Conservation (phyloP, 1,284 basidiomycete species). For the Bothia castanella region DNA sequence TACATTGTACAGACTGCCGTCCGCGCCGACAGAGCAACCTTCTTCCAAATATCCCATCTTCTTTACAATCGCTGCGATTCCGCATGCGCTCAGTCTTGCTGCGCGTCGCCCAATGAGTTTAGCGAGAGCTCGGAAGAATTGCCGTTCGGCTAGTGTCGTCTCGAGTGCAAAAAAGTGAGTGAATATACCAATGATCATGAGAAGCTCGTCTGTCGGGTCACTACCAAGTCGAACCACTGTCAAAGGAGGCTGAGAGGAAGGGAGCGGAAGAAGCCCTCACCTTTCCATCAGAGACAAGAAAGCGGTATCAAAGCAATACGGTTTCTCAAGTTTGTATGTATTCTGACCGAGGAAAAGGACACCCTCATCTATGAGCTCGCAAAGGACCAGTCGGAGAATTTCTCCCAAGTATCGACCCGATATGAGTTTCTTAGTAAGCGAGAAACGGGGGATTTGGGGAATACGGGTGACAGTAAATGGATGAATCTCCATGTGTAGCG, state of each 20-base stretch:
- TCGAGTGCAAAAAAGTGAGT: constrained; percentile 93
- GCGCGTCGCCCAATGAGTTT: constrained; percentile 87
- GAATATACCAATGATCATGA: constrained; percentile 96
- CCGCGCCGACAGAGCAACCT: constrained; percentile 86
- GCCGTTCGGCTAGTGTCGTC: constrained; percentile 89
- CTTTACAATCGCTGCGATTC: constrained; percentile 90
- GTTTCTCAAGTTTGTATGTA: constrained; percentile 94
- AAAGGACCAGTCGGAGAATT: constrained; percentile 89
- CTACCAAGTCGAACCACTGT: constrained; percentile 37
- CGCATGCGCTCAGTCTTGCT: constrained; percentile 85
- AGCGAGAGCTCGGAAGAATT: constrained; percentile 92
- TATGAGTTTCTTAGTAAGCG: constrained; percentile 80
- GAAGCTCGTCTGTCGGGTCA: constrained; percentile 95
- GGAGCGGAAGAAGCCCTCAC: constrained; percentile 35
- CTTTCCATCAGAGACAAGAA: constrained; percentile 96
- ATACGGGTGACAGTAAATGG: not conserved
- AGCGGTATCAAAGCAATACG: constrained; percentile 93
- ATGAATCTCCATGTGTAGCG: not conserved
- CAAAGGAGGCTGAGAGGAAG: not conserved
- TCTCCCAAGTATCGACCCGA: constrained; percentile 97
- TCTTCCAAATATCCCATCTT: constrained; percentile 90
- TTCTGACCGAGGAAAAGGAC: constrained; percentile 96
- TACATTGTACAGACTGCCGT: constrained; percentile 91
- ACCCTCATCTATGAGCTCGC: constrained; percentile 95
- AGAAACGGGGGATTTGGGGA: not conserved